These are phyloP conservation scores for Colletotrichum sp. DNA, from an alignment of 2,329 filamentous ascomycete species.

Conservation along the genomic window DNA sequence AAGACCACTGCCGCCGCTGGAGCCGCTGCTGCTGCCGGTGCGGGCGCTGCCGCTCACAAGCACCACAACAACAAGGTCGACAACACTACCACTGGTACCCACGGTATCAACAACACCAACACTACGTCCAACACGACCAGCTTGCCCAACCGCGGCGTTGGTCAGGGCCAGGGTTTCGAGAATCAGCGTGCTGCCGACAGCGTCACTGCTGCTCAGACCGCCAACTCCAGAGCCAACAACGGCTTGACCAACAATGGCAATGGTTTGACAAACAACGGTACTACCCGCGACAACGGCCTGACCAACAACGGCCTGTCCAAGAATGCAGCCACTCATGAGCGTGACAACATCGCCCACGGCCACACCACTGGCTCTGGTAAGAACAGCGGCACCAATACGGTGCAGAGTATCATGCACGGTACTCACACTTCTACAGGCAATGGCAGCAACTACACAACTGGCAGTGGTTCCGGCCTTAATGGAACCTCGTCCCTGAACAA, in stretches of 20 bases:
- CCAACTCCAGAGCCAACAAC: background rate
- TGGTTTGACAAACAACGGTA: background rate
- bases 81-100: background rate
- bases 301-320: background rate
- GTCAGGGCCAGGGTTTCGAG: background rate
- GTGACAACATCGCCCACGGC: background rate
- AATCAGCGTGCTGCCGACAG: background rate
- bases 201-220: background rate
- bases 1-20: background rate
- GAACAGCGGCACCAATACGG: background rate
- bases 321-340: background rate
- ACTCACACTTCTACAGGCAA: background rate
- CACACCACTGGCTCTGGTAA: conserved; percentile 4
- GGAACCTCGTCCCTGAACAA: background rate
- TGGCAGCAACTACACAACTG: background rate
- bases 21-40: background rate
- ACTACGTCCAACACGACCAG: background rate
- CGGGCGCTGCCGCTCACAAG: background rate
- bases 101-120: background rate
- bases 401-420: background rate
- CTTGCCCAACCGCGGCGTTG: background rate
- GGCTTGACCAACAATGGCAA: background rate
- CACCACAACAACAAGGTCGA: background rate
- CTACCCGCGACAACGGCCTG: background rate
- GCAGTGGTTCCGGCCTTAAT: background rate